Percentiles rank a stretch among this genome's conserved stretches.
Evolutionary conservation across 192 early-diverging fungal genomes (phyloP).

Genomic region (Phycomyces blakesleeanus): DNA sequence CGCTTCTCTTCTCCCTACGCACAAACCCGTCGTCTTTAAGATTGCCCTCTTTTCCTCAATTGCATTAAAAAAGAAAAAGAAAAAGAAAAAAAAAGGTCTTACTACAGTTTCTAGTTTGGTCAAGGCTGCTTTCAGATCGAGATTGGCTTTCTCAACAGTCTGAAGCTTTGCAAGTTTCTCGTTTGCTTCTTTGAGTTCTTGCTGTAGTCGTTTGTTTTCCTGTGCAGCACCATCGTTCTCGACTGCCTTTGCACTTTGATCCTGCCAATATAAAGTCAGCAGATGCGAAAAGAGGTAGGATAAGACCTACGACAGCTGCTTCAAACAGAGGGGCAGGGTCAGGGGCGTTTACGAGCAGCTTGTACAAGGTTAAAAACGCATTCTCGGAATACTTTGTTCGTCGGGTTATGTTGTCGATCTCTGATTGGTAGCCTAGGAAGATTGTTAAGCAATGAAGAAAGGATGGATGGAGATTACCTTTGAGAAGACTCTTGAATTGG

Average conservation of each 20-base stretch:
- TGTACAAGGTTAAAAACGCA: constrained; percentile 79
- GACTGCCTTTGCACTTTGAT: constrained; percentile 46
- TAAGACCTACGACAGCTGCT: constrained; percentile 44
- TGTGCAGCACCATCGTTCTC: constrained; percentile 41
- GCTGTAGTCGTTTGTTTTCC: constrained; percentile 57
- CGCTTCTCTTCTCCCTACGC: constrained; percentile 62
- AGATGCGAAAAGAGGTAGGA: no score
- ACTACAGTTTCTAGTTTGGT: constrained; percentile 56
- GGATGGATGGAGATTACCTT: constrained; percentile 38
- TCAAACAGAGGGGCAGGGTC: constrained; percentile 76
- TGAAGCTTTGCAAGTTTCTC: constrained; percentile 37
- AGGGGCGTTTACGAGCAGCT: constrained; percentile 73
- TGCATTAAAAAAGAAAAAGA: constrained; percentile 7
- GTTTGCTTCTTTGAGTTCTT: constrained; percentile 45
- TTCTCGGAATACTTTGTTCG: constrained; percentile 81
- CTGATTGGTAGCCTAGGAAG: constrained; percentile 72
- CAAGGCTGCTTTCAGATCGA: constrained; percentile 51
- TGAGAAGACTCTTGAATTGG: constrained; percentile 75
- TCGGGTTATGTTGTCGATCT: constrained; percentile 87
- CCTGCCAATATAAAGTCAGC: constrained; percentile 22
- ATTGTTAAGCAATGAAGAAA: not conserved
- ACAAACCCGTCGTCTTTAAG: not conserved
- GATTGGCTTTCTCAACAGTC: constrained; percentile 44
- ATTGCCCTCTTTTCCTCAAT: not conserved
- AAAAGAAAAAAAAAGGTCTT: constrained; percentile 22